Conservation (phyloP, 306 rosid genomes). For the Vigna radiata region DNA sequence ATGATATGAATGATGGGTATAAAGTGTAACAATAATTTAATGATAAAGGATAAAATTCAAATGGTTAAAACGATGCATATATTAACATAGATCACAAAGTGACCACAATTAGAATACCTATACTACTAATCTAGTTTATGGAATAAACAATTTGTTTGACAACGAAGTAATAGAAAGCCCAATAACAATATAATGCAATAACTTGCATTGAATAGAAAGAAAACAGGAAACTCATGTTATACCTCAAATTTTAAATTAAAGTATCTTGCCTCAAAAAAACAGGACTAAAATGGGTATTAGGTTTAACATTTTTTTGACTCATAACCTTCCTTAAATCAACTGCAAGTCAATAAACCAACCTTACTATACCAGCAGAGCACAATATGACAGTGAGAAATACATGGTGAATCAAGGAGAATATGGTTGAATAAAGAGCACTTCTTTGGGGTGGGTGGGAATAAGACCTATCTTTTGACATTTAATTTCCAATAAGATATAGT, state of each 20-base stretch:
- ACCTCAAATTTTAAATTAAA: neutral
- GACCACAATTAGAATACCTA: neutral
- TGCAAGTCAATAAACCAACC: slow-evolving; percentile 1
- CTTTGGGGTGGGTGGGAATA: neutral
- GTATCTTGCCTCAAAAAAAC: neutral
- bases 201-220: neutral
- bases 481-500: neutral
- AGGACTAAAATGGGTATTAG: neutral
- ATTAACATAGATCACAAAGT: neutral
- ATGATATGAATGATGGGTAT: neutral
- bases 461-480: neutral
- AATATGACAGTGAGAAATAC: neutral
- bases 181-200: neutral
- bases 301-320: neutral
- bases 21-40: neutral
- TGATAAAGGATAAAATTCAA: neutral
- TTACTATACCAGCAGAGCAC: neutral
- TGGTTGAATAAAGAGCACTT: neutral
- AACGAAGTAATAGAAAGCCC: neutral
- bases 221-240: neutral
- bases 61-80: slow-evolving; percentile 1
- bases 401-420: neutral
- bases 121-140: neutral
- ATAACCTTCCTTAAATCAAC: neutral
- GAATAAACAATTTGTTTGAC: slow-evolving; percentile 1